Evolutionary conservation across 495 filamentous ascomycete genomes (phyloP).

Genomic region (Sordaria brevicollis): DNA sequence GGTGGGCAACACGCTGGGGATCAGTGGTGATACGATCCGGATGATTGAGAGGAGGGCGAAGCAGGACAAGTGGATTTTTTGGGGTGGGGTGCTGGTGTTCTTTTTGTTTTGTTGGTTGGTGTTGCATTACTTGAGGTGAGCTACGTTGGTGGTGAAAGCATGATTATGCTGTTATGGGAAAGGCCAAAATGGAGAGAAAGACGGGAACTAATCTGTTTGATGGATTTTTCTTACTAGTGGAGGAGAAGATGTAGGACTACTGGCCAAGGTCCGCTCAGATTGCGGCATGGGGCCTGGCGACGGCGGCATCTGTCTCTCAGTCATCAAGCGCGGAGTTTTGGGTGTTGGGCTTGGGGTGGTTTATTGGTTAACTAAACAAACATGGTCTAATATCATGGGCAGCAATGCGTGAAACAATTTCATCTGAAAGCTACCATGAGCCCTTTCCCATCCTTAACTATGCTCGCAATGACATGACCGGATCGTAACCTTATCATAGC

Average conservation of each 20-base stretch:
- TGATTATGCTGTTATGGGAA: not conserved
- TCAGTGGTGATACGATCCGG: constrained; percentile 91
- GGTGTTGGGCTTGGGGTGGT: not conserved
- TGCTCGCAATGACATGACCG: not conserved
- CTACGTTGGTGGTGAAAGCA: not conserved
- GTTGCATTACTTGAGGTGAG: constrained; percentile 67
- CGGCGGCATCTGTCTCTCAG: not conserved
- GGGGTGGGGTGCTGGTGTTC: constrained; percentile 79
- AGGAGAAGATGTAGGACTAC: not conserved
- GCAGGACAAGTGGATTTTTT: constrained; percentile 98
- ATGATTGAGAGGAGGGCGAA: constrained; percentile 87
- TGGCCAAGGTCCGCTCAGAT: not conserved
- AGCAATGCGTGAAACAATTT: not conserved
- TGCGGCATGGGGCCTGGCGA: not conserved
- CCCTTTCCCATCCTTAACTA: not conserved
- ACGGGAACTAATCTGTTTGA: not conserved
- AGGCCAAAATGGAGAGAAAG: not conserved
- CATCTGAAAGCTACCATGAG: not conserved
- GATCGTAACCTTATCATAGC: not conserved
- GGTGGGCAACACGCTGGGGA: constrained; percentile 85
- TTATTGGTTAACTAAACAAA: not conserved
- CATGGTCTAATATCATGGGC: not conserved
- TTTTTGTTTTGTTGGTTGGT: constrained; percentile 86
- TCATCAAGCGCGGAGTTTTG: not conserved
- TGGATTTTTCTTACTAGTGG: not conserved